phyloP scores from a whole-genome alignment of 192 early-diverging fungal species.

The Thamnidium elegans region DNA sequence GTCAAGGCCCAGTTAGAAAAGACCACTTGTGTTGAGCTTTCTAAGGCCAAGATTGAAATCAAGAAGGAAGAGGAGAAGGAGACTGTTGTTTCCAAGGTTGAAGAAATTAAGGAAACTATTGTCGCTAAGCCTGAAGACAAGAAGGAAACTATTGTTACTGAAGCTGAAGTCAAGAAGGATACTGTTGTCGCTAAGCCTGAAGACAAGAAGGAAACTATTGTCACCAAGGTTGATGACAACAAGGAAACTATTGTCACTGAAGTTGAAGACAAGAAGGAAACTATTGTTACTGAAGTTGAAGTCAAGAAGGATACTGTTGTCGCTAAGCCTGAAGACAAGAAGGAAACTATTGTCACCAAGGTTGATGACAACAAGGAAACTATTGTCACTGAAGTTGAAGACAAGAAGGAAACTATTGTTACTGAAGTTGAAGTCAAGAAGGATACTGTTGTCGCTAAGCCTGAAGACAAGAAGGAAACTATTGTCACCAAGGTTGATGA shows the following conservation, averaged over 20 bases:
- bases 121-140: not conserved
- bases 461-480: not conserved
- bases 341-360: not conserved
- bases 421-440: not conserved
- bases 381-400: not conserved
- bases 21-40: too few relatives aligned
- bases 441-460: not conserved
- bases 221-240: not conserved
- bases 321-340: not conserved
- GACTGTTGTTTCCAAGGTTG: not conserved
- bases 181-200: not conserved
- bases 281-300: not conserved
- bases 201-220: not conserved
- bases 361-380: not conserved
- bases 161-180: constrained; percentile 4
- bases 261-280: not conserved
- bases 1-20: too few relatives aligned
- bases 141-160: not conserved
- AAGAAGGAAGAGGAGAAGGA: not conserved
- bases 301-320: not conserved
- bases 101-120: not conserved
- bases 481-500: not conserved
- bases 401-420: not conserved
- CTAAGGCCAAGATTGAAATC: too few relatives aligned
- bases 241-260: not conserved